Conservation (phyloP, 2,329 filamentous ascomycete species). For the Thelonectria olida region DNA sequence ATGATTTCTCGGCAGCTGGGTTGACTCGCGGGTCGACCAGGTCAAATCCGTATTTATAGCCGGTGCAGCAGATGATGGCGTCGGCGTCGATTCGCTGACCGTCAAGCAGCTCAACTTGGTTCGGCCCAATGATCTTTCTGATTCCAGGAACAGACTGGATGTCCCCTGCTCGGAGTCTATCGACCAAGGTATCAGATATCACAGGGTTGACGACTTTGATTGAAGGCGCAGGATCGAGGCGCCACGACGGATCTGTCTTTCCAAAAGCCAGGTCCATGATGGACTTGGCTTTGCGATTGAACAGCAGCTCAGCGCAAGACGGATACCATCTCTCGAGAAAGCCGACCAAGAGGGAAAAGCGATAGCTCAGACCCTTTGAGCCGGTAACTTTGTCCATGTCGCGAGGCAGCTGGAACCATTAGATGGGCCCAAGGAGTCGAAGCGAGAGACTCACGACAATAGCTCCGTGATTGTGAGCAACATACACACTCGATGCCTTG, state of each 20-base stretch:
- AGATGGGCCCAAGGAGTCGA: neutral
- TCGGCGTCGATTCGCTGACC: slow-evolving; percentile 44
- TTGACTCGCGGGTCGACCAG: slow-evolving; percentile 31
- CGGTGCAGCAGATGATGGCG: slow-evolving; percentile 48
- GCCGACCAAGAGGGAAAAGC: slow-evolving; percentile 42
- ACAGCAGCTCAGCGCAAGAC: slow-evolving; percentile 21
- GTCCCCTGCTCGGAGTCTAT: slow-evolving; percentile 48
- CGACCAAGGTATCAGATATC: slow-evolving; percentile 40
- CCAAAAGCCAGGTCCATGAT: slow-evolving; percentile 33
- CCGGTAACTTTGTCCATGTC: slow-evolving; percentile 43
- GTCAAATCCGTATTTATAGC: slow-evolving; percentile 47
- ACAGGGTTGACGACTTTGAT: slow-evolving; percentile 40
- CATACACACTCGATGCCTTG: slow-evolving; percentile 31
- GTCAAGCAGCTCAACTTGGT: slow-evolving; percentile 42
- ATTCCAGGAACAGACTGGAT: slow-evolving; percentile 46
- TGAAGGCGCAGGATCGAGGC: slow-evolving; percentile 38
- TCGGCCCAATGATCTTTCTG: slow-evolving; percentile 34
- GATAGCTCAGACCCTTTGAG: slow-evolving; percentile 46
- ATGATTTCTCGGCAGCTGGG: slow-evolving; percentile 25
- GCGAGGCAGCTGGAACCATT: slow-evolving; percentile 36
- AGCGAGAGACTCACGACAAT: slow-evolving; percentile 30
- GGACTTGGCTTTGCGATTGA: slow-evolving; percentile 24
- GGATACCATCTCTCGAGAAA: slow-evolving; percentile 39
- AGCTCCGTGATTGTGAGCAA: slow-evolving; percentile 38
- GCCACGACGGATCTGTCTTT: slow-evolving; percentile 36